These are phyloP conservation scores for Rhodosporidiobolus odoratus DNA, from an alignment of 768 basidiomycete genomes.

Conservation along the genomic window DNA sequence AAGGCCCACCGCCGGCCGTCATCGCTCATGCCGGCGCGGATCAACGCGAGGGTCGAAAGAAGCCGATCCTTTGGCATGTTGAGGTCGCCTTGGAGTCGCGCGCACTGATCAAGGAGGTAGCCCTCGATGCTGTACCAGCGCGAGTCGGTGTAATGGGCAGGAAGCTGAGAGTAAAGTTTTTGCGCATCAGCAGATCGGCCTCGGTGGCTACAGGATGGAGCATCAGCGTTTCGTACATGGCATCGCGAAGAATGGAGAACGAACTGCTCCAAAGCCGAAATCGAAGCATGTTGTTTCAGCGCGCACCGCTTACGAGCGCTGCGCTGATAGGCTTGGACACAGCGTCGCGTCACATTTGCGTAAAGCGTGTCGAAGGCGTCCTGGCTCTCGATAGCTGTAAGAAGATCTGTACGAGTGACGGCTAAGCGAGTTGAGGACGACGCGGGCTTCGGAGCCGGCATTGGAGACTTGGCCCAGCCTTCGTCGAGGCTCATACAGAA, in stretches of 20 bases:
- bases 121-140: constrained; percentile 45
- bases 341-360: constrained; percentile 64
- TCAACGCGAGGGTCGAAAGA: constrained; percentile 55
- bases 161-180: constrained; percentile 68
- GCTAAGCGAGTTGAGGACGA: constrained; percentile 3
- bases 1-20: constrained; percentile 48
- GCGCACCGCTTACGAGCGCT: constrained; percentile 82
- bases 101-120: constrained; percentile 26
- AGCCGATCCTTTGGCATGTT: constrained; percentile 55
- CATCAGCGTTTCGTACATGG: neutral
- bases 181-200: constrained; percentile 61
- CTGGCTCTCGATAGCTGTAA: constrained; percentile 44
- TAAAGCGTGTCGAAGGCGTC: constrained; percentile 75
- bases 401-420: constrained; percentile 34
- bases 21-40: constrained; percentile 51
- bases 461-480: constrained; percentile 32
- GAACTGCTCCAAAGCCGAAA: neutral
- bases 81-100: constrained; percentile 40
- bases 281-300: constrained; percentile 60
- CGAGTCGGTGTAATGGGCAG: constrained; percentile 53
- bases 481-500: constrained; percentile 58
- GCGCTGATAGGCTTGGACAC: constrained; percentile 75
- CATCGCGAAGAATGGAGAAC: neutral
- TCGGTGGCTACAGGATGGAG: constrained; percentile 56
- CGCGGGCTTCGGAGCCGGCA: constrained; percentile 30